phyloP scores from a whole-genome alignment of 2,329 filamentous ascomycete species.

The Colletotrichum sp. region DNA sequence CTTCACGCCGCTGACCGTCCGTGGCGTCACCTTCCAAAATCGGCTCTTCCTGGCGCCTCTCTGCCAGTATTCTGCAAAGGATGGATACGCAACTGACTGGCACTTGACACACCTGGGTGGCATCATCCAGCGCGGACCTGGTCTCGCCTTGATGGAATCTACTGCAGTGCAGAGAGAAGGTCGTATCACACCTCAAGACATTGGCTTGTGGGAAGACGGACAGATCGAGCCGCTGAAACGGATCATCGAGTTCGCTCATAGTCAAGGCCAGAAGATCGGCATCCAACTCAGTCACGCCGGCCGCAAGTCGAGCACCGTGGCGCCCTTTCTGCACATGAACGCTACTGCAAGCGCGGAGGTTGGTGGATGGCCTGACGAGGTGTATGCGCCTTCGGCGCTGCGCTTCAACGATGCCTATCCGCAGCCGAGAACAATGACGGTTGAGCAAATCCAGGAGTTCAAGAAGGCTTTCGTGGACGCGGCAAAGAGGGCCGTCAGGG shows the following conservation, averaged over 20 bases:
- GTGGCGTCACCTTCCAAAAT: constrained; percentile 48
- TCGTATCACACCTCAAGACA: constrained; percentile 72
- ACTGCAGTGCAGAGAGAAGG: constrained; percentile 69
- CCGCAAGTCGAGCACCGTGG: constrained; percentile 60
- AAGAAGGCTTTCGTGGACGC: constrained; percentile 65
- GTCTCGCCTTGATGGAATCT: constrained; percentile 68
- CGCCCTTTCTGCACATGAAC: constrained; percentile 69
- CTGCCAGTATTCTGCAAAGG: constrained; percentile 50
- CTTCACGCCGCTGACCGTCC: constrained; percentile 52
- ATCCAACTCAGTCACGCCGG: constrained; percentile 82
- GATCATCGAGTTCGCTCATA: constrained; percentile 64
- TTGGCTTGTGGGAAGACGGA: constrained; percentile 71
- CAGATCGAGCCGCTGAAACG: constrained; percentile 65
- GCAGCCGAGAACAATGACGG: constrained; percentile 68
- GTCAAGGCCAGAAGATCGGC: constrained; percentile 66
- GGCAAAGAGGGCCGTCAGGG: constrained; percentile 60
- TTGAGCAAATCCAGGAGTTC: constrained; percentile 67
- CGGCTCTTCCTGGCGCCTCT: constrained; percentile 52
- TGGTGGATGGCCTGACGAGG: constrained; percentile 58
- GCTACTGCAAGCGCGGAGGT: constrained; percentile 51
- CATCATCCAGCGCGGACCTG: constrained; percentile 71
- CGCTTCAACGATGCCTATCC: constrained; percentile 65
- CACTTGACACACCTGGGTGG: constrained; percentile 77
- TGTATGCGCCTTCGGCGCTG: constrained; percentile 50
- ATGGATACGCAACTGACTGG: constrained; percentile 72